Evolutionary conservation across 805 yeast species (phyloP), one percentile per base, ranked within the genome.

Genomic region (Pichia thaimueangensis): DNA sequence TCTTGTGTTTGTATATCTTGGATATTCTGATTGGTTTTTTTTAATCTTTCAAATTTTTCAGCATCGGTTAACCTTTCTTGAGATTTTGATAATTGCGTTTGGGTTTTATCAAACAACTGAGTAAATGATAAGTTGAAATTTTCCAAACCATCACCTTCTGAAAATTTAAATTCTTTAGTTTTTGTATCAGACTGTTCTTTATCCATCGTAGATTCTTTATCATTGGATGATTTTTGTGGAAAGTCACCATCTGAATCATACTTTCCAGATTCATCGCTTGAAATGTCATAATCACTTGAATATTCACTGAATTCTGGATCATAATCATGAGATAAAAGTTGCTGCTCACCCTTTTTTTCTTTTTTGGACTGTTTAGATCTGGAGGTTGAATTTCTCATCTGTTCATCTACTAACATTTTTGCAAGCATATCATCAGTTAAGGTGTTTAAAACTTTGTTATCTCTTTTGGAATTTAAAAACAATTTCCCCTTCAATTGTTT

Each of bases 271-370:
- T 32, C 35, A 12, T 50, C 59, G 9, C 39, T 36, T 17, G 47
- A 58, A 7, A 49, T 49, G 15, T 43, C 43, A 28, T 54, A 63
- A 21, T 53, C 60, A 20, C 49, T 58, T 3, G 55, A 53, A 19
- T 46, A 48, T 31, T 58, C 62, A 41, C 56, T 56, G n/a, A 51
- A 59, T 23, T 60, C 62, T 12, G 56, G 62, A 35, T 58, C 62
- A 21, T 54, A 55, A 10, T 55, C 56, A 24, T 43, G 47, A 6
- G 47, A 34, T 30, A 47, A 47, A n/a, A 37, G 29, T 17, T 49
- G 39, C 42, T 31, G 39, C 30, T 36, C 44, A 31, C 38, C 38
- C 19, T 15, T 32, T 29, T 42, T 49, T 42, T 45, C 48, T 45
- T 38, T 51, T 45, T 37, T 42, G 42, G 45, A 30, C 36, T 48